Percentiles rank a stretch among this genome's conserved stretches.
phyloP scores from a whole-genome alignment of 495 filamentous ascomycete genomes.

The Tuber microsphaerosporum region DNA sequence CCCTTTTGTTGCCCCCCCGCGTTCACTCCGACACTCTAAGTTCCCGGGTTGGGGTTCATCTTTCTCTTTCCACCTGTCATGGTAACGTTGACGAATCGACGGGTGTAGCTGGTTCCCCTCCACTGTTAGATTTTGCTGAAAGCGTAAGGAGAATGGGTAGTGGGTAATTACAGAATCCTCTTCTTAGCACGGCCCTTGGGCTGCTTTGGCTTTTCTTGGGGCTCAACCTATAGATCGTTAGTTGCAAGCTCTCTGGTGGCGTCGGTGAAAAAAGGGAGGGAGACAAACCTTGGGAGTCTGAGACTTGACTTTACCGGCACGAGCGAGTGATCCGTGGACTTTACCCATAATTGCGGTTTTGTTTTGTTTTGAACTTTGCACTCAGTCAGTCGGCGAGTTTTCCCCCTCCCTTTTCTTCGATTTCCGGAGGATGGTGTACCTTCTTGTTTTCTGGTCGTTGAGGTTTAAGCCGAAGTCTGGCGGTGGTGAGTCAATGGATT shows the following conservation, averaged over 20 bases:
- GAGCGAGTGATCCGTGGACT: conserved; percentile 87
- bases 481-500: not conserved
- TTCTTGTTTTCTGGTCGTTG: not conserved
- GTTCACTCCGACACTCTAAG: conserved; percentile 39
- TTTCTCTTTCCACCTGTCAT: conserved; percentile 99
- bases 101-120: conserved; percentile 78
- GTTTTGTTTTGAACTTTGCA: not conserved
- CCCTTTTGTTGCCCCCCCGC: conserved; percentile 12
- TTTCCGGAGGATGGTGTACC: not conserved
- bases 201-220: conserved; percentile 83
- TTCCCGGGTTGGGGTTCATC: conserved; percentile 63
- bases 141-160: not conserved
- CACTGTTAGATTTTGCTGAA: not conserved
- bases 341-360: conserved; percentile 70
- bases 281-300: conserved; percentile 76
- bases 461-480: not conserved
- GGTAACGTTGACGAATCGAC: conserved; percentile 98
- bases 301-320: conserved; percentile 94
- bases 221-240: conserved; percentile 60
- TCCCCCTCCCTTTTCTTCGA: not conserved
- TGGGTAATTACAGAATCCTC: conserved; percentile 56
- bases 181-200: conserved; percentile 99
- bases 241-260: conserved; percentile 16
- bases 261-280: conserved; percentile 13
- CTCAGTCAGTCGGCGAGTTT: not conserved